Percentiles rank a stretch among this genome's conserved stretches.
phyloP scores from a whole-genome alignment of 192 early-diverging fungal genomes.

The Lobosporangium transversale region DNA sequence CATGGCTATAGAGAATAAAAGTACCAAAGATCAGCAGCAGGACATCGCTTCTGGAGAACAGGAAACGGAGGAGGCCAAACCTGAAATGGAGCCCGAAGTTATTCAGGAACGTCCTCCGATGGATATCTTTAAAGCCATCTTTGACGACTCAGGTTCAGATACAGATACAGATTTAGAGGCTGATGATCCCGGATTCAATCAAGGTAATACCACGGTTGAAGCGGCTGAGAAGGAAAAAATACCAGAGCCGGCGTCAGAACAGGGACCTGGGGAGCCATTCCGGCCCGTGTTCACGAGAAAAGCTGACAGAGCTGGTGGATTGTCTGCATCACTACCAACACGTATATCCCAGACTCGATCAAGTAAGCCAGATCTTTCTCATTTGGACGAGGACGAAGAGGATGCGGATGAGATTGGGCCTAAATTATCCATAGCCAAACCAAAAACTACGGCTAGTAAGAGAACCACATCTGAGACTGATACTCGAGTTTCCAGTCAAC shows the following conservation, averaged over 20 bases:
- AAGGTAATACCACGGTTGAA: not conserved
- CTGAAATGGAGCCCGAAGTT: conserved; percentile 11
- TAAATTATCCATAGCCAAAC: conserved; percentile 2
- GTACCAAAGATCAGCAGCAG: too few species aligned
- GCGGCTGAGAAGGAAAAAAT: conserved; percentile 13
- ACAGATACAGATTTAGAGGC: conserved; percentile 58
- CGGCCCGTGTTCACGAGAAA: conserved; percentile 15
- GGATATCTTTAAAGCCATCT: conserved; percentile 90
- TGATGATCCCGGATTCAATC: conserved; percentile 31
- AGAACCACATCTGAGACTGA: not conserved
- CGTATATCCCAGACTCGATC: not conserved
- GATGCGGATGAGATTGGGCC: conserved; percentile 17
- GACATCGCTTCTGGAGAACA: not conserved
- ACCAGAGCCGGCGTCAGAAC: not conserved
- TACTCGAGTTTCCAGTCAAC: too few species aligned
- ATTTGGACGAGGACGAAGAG: conserved; percentile 14
- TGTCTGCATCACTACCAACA: not conserved
- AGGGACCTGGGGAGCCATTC: not conserved
- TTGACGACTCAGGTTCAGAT: conserved; percentile 70
- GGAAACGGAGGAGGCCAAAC: not conserved
- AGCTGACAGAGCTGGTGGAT: not conserved
- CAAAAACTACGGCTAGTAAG: not conserved
- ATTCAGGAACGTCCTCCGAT: conserved; percentile 73
- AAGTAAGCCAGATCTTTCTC: conserved; percentile 4
- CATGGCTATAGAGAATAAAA: conserved; percentile 2